Evolutionary conservation across 1,284 basidiomycete genomes (phyloP).

Genomic region (Pholiota adiposa): DNA sequence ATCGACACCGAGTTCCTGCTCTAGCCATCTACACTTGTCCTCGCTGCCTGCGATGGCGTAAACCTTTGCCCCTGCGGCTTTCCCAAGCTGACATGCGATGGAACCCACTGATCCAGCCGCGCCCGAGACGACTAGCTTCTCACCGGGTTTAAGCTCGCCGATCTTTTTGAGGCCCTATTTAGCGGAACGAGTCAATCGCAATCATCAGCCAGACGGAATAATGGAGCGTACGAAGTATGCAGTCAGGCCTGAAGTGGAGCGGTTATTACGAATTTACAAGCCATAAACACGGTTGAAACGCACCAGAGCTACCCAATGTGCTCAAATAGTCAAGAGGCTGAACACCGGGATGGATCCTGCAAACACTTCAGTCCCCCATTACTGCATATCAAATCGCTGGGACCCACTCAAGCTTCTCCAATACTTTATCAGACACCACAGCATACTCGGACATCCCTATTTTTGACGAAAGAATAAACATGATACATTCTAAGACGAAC

Average conservation of each 20-base stretch:
- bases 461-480: background rate
- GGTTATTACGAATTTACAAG: background rate
- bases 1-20: slow-evolving; percentile 82
- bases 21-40: slow-evolving; percentile 86
- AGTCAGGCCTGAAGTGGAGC: slow-evolving; percentile 63
- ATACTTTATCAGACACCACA: slow-evolving; percentile 57
- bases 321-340: slow-evolving; percentile 78
- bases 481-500: background rate
- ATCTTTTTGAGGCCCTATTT: slow-evolving; percentile 82
- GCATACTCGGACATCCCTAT: slow-evolving; percentile 83
- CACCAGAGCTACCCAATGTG: slow-evolving; percentile 73
- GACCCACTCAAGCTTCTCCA: slow-evolving; percentile 58
- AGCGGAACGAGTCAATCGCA: background rate
- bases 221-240: slow-evolving; percentile 73
- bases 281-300: slow-evolving; percentile 16
- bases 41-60: slow-evolving; percentile 77
- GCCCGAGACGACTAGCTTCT: slow-evolving; percentile 85
- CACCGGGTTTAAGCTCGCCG: slow-evolving; percentile 78
- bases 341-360: slow-evolving; percentile 59
- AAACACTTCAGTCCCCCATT: background rate
- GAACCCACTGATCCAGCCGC: slow-evolving; percentile 89
- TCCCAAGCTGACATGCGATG: slow-evolving; percentile 78
- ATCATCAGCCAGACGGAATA: background rate
- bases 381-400: background rate
- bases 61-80: slow-evolving; percentile 76